Evolutionary conservation across 78 protist genomes (phyloP), one percentile per base, ranked within the genome.

Genomic region (Neovahlkampfia damariscottae): DNA sequence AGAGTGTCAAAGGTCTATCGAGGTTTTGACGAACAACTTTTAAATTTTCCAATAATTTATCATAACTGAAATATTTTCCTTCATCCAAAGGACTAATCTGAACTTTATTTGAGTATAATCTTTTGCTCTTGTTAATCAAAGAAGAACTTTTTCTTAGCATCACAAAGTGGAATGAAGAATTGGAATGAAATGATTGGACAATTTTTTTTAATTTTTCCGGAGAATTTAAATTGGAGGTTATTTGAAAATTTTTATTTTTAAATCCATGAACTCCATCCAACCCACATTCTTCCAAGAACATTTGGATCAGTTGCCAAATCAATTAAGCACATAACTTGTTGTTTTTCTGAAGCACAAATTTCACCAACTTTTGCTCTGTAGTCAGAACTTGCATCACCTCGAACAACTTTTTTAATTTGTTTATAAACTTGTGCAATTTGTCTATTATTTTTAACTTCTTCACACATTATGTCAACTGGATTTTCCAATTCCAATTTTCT

Each of bases 261-360:
- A 27, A 82, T 1, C 78, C 74, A 86, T 5, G 93, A 77, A n/a
- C 29, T 41, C 97, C 95, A 94, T 10, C 96, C 98, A 0, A 8
- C 9, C 91, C 91, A 95, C 5, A 88, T 70, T 35, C 94, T 75
- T 6, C 89, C 87, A 1, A 95, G 62, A 0, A 95, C 41, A 70
- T 78, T 79, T 6, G 85, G 85, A 37, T 95, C 98, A 0, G 95
- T 90, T 5, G 98, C 94, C 40, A 79, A 92, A 10, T 94, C 97
- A 32, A 95, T 41, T 9, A 95, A 81, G 40, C 87, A 80, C 27
- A 82, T 92, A 1, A 95, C 91, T 72, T 93, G 97, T 40, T 86
- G 84, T 70, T 82, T 74, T 0, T 58, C 73, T 0, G 78, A 1
- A 19, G 1, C 2, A 31, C 78, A 1, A 0, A 5, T 2, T 3